Evolutionary conservation across 495 filamentous ascomycete species (phyloP).

Genomic region (Hypoxylon subgilvum): DNA sequence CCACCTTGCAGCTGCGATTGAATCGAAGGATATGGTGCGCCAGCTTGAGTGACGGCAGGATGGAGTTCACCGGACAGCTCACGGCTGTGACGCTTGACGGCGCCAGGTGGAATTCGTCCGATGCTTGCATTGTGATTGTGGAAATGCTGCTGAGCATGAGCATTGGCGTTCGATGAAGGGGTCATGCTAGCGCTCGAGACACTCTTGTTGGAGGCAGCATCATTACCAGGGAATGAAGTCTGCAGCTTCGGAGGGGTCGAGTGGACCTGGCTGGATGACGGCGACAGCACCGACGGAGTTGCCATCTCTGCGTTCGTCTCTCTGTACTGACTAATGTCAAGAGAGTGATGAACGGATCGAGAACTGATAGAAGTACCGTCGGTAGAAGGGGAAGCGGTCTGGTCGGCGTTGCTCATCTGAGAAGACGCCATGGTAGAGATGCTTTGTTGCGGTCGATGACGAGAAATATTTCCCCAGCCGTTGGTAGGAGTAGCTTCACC

Average conservation of each 20-base stretch:
- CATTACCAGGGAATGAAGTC: conserved; percentile 87
- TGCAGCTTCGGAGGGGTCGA: conserved; percentile 72
- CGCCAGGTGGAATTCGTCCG: conserved; percentile 73
- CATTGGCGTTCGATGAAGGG: conserved; percentile 58
- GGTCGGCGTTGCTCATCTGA: conserved; percentile 41
- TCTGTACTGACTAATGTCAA: conserved; percentile 57
- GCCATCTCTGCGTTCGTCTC: conserved; percentile 37
- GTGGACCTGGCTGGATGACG: conserved; percentile 49
- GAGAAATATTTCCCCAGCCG: conserved; percentile 69
- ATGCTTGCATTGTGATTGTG: conserved; percentile 83
- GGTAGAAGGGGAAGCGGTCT: conserved; percentile 40
- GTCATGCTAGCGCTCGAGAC: conserved; percentile 41
- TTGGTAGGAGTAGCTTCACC: conserved; percentile 59
- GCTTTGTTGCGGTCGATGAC: conserved; percentile 83
- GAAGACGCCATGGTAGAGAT: conserved; percentile 68
- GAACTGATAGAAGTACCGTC: conserved; percentile 50
- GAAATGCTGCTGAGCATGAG: conserved; percentile 76
- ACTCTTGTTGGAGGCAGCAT: conserved; percentile 82
- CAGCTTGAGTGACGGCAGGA: conserved; percentile 52
- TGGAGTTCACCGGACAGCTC: conserved; percentile 62
- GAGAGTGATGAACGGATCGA: conserved; percentile 62
- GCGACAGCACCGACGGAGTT: conserved; percentile 43
- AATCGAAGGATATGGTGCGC: conserved; percentile 56
- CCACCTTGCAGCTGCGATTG: conserved; percentile 77
- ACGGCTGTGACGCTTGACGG: conserved; percentile 68